Base-by-base conservation (phyloP, 768 basidiomycete genomes). In the Boletus tomentosulus region DNA sequence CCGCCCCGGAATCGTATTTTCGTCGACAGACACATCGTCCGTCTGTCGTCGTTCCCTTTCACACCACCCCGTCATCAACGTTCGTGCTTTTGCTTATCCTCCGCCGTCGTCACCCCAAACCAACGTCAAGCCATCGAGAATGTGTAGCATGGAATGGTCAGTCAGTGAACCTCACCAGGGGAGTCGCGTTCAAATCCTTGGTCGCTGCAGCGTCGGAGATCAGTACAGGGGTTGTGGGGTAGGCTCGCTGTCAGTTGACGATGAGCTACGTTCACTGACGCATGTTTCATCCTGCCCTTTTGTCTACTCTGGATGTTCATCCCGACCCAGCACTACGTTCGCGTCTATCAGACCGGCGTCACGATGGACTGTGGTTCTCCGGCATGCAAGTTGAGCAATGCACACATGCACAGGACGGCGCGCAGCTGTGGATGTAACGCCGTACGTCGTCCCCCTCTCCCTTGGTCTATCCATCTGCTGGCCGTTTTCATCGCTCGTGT, bases 141-240 rank as follows among this genome's bases (percentile, higher is more conserved):
- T 85, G 83, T 85, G 83, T 56, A 72, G 71, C 65, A 76, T 78
- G 62, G 83, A 84, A 77, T 78, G 80, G 83, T 83, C 59, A 59
- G 61, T 62, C 53, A 43, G 31, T 19, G 3, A 30, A 39, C 7
- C 49, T 59, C 46, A 4, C 51, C 57, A 19, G 10, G 31, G 19
- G 31, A 13, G 28, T 31, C 47, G 48, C 35, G 35, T 46, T 58
- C 59, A 51, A 35, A 47, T 60, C 46, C 37, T 59, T 34, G 45
- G 42, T 43, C 48, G 2, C 43, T 46, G 19, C 53, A 76, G 74
- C 57, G 46, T 68, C 54, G 75, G 75, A 48, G 75, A 76, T 58
- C 71, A 74, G 48, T 74, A 76, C 66, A 69, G 73, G 56, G 76
- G 75, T 33, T 76, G 75, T 48, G 69, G 71, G 57, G 74, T 76